Base-by-base conservation (phyloP, 2,329 filamentous ascomycete genomes). In the Fusarium aywerte region DNA sequence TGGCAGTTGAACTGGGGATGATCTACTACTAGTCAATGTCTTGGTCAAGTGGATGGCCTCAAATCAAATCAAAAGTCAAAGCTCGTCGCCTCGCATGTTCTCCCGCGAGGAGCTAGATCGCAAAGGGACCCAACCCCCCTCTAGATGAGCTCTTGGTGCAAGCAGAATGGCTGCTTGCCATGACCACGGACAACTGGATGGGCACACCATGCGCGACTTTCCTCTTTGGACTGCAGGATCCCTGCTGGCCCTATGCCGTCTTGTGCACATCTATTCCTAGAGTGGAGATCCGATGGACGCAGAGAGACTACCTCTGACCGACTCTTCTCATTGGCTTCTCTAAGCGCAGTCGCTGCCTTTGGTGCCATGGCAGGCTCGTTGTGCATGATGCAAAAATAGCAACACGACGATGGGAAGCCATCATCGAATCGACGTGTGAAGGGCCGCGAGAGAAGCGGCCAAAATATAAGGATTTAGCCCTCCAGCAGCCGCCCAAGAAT, bases 401-500 rank as follows among this genome's bases (percentile, higher is more conserved):
- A 78, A 78, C 75, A 77, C 20, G 53, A 44, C 49, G 56, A 58
- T 65, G 56, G 63, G 62, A 68, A 72, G 58, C 66, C 64, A 72
- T 64, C 61, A 73, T 68, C 65, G 70, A 72, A 68, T 74, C 72
- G 72, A 63, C 68, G 62, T 61, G 39, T 62, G 60, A 69, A 68
- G 67, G 82, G 81, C 72, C 80, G 71, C 76, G 72, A 76, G 74
- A 74, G 75, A 75, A 74, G 75, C 79, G 81, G 79, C 82, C 80
- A 82, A 77, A 80, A 85, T 87, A 87, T 87, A 87, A 87, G 84
- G 79, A 83, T 82, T 82, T 81, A 79, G 78, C 78, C 80, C 77
- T 81, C 78, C 80, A 79, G 77, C 76, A 75, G 73, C 75, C 71
- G 70, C 74, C 66, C 59, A 74, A 63, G 74, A 77, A 78, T 78